phyloP scores from a whole-genome alignment of 1,284 basidiomycete species.

The Golubevia pallescens region DNA sequence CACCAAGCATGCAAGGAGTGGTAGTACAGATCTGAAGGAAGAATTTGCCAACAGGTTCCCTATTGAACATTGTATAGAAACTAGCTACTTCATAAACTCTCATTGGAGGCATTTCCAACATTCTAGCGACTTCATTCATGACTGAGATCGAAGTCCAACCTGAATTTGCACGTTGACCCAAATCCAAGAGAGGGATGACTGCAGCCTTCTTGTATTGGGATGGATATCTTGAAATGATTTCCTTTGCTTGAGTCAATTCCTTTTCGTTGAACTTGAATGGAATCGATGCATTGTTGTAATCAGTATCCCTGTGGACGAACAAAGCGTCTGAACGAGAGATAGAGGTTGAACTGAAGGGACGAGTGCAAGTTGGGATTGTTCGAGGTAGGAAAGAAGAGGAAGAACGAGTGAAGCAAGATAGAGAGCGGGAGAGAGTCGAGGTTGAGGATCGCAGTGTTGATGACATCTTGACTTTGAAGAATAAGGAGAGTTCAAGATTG shows the following conservation, averaged over 20 bases:
- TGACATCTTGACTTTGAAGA: neutral
- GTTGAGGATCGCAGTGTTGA: neutral
- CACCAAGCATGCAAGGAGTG: constrained; percentile 95
- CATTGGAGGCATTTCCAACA: constrained; percentile 96
- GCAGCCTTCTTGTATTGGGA: constrained; percentile 95
- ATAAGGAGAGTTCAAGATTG: neutral
- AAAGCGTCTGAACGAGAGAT: constrained; percentile 46
- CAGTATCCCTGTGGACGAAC: constrained; percentile 80
- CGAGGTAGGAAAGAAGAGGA: neutral
- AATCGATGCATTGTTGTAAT: constrained; percentile 91
- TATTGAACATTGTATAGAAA: constrained; percentile 99
- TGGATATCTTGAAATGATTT: constrained; percentile 91
- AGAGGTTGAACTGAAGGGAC: constrained; percentile 31
- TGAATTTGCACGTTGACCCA: constrained; percentile 96
- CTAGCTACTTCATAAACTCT: constrained; percentile 99
- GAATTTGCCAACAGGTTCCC: constrained; percentile 91
- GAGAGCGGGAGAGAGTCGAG: neutral
- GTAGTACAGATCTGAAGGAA: constrained; percentile 99
- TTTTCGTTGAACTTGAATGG: constrained; percentile 84
- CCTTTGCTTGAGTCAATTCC: constrained; percentile 82
- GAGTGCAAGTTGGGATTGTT: constrained; percentile 8
- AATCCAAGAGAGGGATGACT: constrained; percentile 92
- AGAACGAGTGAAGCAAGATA: neutral
- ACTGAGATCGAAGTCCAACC: constrained; percentile 98
- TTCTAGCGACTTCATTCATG: constrained; percentile 85